Percentiles rank a stretch among this genome's conserved stretches.
Evolutionary conservation across 1,284 basidiomycete genomes (phyloP).

Genomic region (Cerioporus squamosus): DNA sequence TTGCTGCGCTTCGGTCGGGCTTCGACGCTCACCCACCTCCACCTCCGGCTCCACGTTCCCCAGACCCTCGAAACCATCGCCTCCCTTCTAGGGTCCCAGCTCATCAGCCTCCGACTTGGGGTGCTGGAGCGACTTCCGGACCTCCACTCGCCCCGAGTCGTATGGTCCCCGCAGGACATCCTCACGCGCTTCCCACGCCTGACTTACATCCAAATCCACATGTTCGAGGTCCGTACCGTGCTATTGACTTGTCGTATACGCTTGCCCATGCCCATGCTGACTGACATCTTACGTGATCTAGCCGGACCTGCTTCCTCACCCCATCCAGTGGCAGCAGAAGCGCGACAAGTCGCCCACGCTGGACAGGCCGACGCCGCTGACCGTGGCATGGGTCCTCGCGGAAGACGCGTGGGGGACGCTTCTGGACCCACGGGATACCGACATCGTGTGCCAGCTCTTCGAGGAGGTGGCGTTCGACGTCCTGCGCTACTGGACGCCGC

Average conservation of each 20-base stretch:
- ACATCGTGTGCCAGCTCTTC: constrained; percentile 8
- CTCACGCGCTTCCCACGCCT: constrained; percentile 12
- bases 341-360: background rate
- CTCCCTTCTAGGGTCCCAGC: background rate
- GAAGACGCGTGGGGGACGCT: constrained; percentile 12
- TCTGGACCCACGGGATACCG: constrained; percentile 5
- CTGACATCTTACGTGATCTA: background rate
- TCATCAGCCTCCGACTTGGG: constrained; percentile 10
- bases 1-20: background rate
- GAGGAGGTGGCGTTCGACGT: constrained; percentile 7
- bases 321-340: constrained; percentile 15
- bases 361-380: background rate
- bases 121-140: constrained; percentile 7
- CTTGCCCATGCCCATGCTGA: background rate
- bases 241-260: background rate
- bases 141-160: constrained; percentile 1
- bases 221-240: constrained; percentile 7
- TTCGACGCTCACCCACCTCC: constrained; percentile 7
- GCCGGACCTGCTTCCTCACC: constrained; percentile 10
- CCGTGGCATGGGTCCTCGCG: constrained; percentile 11
- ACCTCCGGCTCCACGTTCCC: constrained; percentile 4
- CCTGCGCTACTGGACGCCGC: constrained; percentile 6
- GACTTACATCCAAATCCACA: constrained; percentile 5
- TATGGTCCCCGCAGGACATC: constrained; percentile 9
- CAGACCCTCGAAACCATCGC: constrained; percentile 4